Conservation (phyloP, 371 early-diverging fungal species). For the Mortierella sp. region DNA sequence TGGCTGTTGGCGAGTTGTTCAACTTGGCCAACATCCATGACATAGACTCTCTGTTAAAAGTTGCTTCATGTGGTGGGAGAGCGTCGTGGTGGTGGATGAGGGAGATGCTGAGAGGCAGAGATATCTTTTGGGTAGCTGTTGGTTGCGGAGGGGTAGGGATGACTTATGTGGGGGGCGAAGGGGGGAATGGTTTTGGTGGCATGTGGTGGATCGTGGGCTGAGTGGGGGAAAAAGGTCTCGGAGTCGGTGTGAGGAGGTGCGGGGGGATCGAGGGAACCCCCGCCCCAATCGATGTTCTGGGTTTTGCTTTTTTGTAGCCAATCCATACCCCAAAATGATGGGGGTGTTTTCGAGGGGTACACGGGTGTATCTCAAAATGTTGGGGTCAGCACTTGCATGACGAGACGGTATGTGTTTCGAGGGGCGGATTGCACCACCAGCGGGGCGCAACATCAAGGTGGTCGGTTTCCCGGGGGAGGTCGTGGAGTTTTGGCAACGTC, state of each 20-base stretch:
- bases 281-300: no score
- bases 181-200: neutral
- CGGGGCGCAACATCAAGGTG: neutral
- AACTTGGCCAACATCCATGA: slow-evolving; percentile 9
- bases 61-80: slow-evolving; percentile 1
- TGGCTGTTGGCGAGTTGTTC: neutral
- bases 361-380: no score
- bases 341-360: no score
- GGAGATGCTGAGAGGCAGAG: slow-evolving; percentile 12
- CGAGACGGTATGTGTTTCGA: no score
- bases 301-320: no score
- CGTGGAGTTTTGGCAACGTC: neutral
- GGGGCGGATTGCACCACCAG: no score
- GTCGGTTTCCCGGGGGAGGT: slow-evolving; percentile 1
- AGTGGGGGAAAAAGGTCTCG: no score
- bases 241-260: no score
- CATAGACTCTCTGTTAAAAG: neutral
- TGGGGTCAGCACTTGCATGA: no score
- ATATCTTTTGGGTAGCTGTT: no score
- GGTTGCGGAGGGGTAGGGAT: neutral
- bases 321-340: neutral
- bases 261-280: no score
- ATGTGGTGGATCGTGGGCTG: neutral
- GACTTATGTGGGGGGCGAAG: neutral
- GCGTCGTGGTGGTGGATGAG: slow-evolving; percentile 12